These are phyloP conservation scores for Aspergillus haitiensis DNA, from an alignment of 495 filamentous ascomycete genomes.

Conservation along the genomic window DNA sequence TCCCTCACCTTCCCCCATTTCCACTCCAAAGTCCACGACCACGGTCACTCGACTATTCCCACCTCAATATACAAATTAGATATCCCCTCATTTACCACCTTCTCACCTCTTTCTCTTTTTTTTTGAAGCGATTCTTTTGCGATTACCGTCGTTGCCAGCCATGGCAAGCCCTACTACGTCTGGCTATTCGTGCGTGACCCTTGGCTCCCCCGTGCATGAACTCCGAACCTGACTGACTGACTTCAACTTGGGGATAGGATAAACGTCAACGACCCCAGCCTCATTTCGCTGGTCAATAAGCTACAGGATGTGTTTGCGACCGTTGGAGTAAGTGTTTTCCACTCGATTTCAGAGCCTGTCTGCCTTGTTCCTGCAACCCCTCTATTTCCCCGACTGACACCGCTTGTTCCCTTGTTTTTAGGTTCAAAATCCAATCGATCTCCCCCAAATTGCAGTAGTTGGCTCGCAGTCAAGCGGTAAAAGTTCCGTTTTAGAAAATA, in stretches of 20 bases:
- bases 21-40: background rate
- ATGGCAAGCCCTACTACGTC: slow-evolving; percentile 49
- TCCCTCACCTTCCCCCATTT: slow-evolving; percentile 3
- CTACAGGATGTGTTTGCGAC: slow-evolving; percentile 99
- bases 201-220: slow-evolving; percentile 28
- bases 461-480: slow-evolving; percentile 99
- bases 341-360: background rate
- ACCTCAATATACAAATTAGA: background rate
- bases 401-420: slow-evolving; percentile 37
- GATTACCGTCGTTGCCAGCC: slow-evolving; percentile 35
- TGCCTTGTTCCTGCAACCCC: slow-evolving; percentile 10
- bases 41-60: background rate
- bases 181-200: slow-evolving; percentile 48
- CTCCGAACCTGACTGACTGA: slow-evolving; percentile 32
- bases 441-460: slow-evolving; percentile 98
- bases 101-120: slow-evolving; percentile 17
- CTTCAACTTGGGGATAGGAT: slow-evolving; percentile 52
- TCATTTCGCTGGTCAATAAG: slow-evolving; percentile 97
- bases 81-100: slow-evolving; percentile 11
- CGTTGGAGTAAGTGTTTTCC: slow-evolving; percentile 74
- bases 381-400: slow-evolving; percentile 32
- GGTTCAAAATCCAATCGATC: slow-evolving; percentile 97
- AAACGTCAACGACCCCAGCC: slow-evolving; percentile 75
- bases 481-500: slow-evolving; percentile 99
- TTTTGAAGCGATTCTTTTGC: slow-evolving; percentile 24